Conservation (phyloP, 371 early-diverging fungal species). For the Actinomortierella ambigua region DNA sequence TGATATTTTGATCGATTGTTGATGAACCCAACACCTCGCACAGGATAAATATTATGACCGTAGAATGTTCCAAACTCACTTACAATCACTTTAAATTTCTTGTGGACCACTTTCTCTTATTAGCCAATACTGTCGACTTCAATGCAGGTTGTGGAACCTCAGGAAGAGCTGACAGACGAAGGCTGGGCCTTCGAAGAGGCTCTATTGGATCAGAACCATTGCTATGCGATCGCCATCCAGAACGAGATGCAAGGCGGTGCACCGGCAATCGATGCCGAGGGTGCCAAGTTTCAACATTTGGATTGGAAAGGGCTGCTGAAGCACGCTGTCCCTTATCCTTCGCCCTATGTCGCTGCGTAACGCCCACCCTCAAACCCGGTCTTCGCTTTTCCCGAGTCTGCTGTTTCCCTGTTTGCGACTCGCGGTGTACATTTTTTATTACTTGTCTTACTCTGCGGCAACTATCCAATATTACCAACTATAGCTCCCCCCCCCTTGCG, state of each 20-base stretch:
- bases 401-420: no score
- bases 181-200: slow-evolving; percentile 43
- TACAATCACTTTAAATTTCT: background rate
- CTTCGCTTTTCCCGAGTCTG: no score
- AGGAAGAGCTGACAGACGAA: slow-evolving; percentile 16
- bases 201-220: slow-evolving; percentile 28
- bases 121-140: slow-evolving; percentile 29
- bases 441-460: no score
- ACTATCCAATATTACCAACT: no score
- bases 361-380: no score
- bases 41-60: no score
- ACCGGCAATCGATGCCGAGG: slow-evolving; percentile 15
- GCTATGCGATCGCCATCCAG: slow-evolving; percentile 39
- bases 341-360: no score
- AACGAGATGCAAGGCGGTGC: slow-evolving; percentile 8
- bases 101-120: background rate
- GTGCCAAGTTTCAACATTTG: slow-evolving; percentile 17
- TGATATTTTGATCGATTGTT: no score
- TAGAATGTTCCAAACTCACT: no score
- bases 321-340: slow-evolving; percentile 31
- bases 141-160: slow-evolving; percentile 17
- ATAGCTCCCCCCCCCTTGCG: no score
- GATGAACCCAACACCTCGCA: no score
- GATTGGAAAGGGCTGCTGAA: slow-evolving; percentile 34
- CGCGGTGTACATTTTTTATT: no score